phyloP scores from a whole-genome alignment of 352 stramenopile species.

The Saprolegnia parasitica region DNA sequence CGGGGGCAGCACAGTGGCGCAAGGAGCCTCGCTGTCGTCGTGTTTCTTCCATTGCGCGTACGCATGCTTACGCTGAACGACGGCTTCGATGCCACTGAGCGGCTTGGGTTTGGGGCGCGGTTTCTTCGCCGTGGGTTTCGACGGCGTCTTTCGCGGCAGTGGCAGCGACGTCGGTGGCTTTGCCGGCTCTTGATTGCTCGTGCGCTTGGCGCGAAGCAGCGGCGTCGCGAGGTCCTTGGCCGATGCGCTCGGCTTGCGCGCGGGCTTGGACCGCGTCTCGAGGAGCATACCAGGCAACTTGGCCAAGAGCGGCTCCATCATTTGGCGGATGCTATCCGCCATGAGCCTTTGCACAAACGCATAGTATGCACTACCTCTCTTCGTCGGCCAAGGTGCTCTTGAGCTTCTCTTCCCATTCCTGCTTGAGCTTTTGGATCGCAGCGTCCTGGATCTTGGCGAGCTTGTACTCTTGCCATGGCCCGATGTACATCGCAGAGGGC shows the following conservation, averaged over 20 bases:
- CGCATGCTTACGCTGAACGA: not conserved
- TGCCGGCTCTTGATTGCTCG: slow-evolving; percentile 33
- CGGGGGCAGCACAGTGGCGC: slow-evolving; percentile 4
- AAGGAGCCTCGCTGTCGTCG: not conserved
- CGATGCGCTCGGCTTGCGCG: not conserved
- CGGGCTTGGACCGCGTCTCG: slow-evolving; percentile 27
- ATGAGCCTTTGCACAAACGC: not conserved
- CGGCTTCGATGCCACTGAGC: not conserved
- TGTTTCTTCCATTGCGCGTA: not conserved
- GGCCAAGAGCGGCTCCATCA: slow-evolving; percentile 72
- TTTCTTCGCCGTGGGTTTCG: slow-evolving; percentile 14
- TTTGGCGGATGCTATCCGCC: slow-evolving; percentile 48
- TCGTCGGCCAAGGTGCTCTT: slow-evolving; percentile 50
- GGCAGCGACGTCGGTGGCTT: slow-evolving; percentile 4
- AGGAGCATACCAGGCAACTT: slow-evolving; percentile 68
- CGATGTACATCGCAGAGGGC: slow-evolving; percentile 63
- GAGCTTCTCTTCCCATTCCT: slow-evolving; percentile 62
- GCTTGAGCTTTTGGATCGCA: slow-evolving; percentile 56
- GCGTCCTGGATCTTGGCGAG: slow-evolving; percentile 81
- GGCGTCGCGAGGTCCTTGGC: slow-evolving; percentile 11
- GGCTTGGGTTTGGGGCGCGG: not conserved
- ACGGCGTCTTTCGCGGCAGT: too few species aligned
- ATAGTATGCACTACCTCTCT: slow-evolving; percentile 31
- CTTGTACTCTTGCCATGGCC: slow-evolving; percentile 80
- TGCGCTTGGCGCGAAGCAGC: slow-evolving; percentile 25